phyloP scores from a whole-genome alignment of 306 rosid genomes.

The Vicia faba region DNA sequence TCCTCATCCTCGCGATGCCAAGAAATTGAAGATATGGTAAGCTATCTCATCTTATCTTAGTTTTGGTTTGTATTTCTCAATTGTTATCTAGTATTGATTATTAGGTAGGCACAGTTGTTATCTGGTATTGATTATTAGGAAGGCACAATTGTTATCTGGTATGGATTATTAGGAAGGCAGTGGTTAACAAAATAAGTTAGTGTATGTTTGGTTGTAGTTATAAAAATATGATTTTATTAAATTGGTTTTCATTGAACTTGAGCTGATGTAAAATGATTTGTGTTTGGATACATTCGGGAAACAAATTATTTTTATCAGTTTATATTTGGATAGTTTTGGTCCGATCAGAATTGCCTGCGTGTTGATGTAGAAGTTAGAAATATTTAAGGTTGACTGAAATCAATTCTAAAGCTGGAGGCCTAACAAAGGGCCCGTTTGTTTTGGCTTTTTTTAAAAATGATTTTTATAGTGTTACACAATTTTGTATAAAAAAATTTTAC shows the following conservation, averaged over 20 bases:
- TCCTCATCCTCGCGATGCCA: constrained; percentile 40
- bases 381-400: not conserved
- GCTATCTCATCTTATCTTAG: not conserved
- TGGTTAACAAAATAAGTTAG: not conserved
- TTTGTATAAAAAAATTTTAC: no score
- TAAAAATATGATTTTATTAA: not conserved
- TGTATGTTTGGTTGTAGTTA: not conserved
- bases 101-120: not conserved
- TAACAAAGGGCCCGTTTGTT: no score
- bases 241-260: not conserved
- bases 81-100: not conserved
- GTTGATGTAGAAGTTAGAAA: not conserved
- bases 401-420: not conserved
- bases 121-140: not conserved
- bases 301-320: not conserved
- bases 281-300: not conserved
- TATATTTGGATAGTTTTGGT: not conserved
- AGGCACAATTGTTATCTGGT: not conserved
- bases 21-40: constrained; percentile 80
- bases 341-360: not conserved
- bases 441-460: no score
- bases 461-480: no score
- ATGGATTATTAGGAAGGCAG: not conserved
- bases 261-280: not conserved
- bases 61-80: not conserved